Evolutionary conservation across 169 alveolate species (phyloP).

Genomic region (Plasmodium gaboni): DNA sequence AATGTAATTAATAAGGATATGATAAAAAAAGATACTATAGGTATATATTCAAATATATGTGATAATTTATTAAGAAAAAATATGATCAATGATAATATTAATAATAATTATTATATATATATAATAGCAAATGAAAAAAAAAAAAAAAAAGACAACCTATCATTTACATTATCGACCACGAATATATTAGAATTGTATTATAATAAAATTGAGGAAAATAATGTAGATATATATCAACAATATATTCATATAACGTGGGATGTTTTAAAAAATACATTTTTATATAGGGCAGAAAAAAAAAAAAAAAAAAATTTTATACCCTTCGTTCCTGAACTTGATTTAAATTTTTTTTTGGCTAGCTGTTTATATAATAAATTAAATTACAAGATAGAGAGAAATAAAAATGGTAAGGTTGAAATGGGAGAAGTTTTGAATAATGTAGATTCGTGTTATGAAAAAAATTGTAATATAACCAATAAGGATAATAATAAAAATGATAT

Average conservation of each 20-base stretch:
- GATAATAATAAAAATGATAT: neutral
- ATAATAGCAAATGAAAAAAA: slow-evolving; percentile 9
- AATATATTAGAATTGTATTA: slow-evolving; percentile 41
- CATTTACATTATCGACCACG: slow-evolving; percentile 34
- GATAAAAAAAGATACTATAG: slow-evolving; percentile 6
- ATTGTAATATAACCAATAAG: neutral
- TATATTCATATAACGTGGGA: slow-evolving; percentile 42
- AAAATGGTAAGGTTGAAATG: neutral
- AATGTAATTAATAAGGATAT: slow-evolving; percentile 14
- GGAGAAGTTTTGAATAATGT: neutral
- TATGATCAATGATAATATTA: neutral
- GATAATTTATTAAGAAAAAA: neutral
- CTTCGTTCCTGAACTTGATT: slow-evolving; percentile 57
- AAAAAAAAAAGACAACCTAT: slow-evolving; percentile 12
- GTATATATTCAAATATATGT: slow-evolving; percentile 16
- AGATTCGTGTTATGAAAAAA: neutral
- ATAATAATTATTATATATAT: slow-evolving; percentile 50
- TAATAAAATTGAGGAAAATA: slow-evolving; percentile 2
- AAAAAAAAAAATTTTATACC: slow-evolving; percentile 12
- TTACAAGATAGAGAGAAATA: slow-evolving; percentile 18
- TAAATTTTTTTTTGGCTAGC: slow-evolving; percentile 73
- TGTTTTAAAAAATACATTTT: slow-evolving; percentile 25
- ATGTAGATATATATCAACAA: neutral
- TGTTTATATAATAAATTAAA: slow-evolving; percentile 50
- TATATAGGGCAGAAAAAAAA: neutral